Percentiles rank a stretch among this genome's conserved stretches.
phyloP scores from a whole-genome alignment of 495 filamentous ascomycete genomes.

The Tuber indicum region DNA sequence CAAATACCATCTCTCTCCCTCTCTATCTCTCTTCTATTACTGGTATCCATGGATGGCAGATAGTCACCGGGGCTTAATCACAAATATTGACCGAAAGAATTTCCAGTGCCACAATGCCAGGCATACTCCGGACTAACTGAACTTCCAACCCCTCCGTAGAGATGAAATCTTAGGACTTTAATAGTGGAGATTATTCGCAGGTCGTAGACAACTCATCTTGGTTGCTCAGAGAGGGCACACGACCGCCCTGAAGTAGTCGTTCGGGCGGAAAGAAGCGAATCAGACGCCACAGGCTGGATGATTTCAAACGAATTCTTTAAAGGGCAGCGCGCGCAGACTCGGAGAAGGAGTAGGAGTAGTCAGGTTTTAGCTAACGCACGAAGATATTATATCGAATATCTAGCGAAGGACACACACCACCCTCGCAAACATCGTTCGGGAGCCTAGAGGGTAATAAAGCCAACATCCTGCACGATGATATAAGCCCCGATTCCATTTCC shows the following conservation, averaged over 20 bases:
- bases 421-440: background rate
- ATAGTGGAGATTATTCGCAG: background rate
- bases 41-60: background rate
- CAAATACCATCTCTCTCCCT: background rate
- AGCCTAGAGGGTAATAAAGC: background rate
- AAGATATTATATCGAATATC: background rate
- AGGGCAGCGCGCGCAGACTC: no score
- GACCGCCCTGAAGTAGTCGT: background rate
- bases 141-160: background rate
- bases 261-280: fast-evolving
- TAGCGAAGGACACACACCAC: background rate
- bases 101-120: background rate
- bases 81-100: background rate
- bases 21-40: background rate
- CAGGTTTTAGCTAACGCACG: background rate
- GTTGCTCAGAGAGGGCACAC: background rate
- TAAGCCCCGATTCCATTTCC: background rate
- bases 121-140: background rate
- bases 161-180: background rate
- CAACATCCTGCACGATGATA: background rate
- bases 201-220: background rate
- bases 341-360: background rate
- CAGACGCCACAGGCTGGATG: background rate
- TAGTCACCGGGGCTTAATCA: background rate
- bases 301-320: background rate